A percentile compares a stretch with the other conserved stretches of the same genome.
phyloP scores from a whole-genome alignment of 768 basidiomycete genomes.

The Lactarius deliciosus region DNA sequence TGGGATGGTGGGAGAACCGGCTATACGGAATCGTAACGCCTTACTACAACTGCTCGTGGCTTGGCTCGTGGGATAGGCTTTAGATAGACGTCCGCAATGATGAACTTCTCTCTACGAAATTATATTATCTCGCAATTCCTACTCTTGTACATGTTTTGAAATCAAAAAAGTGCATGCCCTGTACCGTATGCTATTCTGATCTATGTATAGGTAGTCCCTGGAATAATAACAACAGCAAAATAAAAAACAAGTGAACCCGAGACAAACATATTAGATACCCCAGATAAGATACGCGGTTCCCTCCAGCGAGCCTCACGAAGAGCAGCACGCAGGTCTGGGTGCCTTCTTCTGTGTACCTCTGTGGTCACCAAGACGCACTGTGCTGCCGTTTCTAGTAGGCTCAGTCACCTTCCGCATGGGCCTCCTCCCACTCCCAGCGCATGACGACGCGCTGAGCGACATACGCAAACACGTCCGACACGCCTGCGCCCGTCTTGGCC shows the following conservation, averaged over 20 bases:
- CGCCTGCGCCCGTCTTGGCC: constrained; percentile 75
- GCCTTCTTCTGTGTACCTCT: neutral
- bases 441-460: constrained; percentile 60
- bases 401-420: constrained; percentile 44
- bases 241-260: neutral
- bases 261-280: neutral
- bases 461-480: constrained; percentile 74
- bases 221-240: neutral
- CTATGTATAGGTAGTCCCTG: neutral
- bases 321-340: constrained; percentile 9
- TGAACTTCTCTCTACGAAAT: neutral
- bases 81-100: neutral
- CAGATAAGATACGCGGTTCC: neutral
- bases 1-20: no score
- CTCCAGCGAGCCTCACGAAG: constrained; percentile 24
- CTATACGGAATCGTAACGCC: no score
- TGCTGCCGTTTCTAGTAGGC: constrained; percentile 36
- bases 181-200: neutral
- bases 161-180: neutral
- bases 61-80: neutral
- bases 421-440: constrained; percentile 69
- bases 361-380: constrained; percentile 17
- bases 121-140: neutral
- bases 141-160: neutral
- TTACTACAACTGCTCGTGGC: no score